Evolutionary conservation across 1,139 yeast genomes (phyloP).

Genomic region (Candida tetrigidarum): DNA sequence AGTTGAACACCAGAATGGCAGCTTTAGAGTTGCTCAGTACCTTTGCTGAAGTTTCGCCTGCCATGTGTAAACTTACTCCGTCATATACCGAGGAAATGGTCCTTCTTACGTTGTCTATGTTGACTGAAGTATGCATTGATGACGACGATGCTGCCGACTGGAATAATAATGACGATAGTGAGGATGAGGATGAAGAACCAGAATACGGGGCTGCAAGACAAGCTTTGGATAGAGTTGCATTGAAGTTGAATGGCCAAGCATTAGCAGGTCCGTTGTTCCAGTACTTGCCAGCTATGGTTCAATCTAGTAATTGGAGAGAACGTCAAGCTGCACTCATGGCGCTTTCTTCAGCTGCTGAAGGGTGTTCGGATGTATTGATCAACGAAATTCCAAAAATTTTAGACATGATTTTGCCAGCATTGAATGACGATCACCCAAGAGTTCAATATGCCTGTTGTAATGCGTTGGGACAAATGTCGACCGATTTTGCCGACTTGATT

Average conservation of each 20-base stretch:
- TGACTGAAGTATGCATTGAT: constrained; percentile 91
- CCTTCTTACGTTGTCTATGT: constrained; percentile 74
- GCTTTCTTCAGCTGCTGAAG: constrained; percentile 94
- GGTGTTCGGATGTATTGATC: constrained; percentile 88
- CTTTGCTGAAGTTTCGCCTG: constrained; percentile 92
- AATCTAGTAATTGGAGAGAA: constrained; percentile 84
- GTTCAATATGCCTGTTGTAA: constrained; percentile 98
- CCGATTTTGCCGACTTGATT: constrained; percentile 90
- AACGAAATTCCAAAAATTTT: constrained; percentile 80
- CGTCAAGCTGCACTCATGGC: constrained; percentile 99
- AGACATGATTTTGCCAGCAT: constrained; percentile 81
- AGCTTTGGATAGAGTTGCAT: constrained; percentile 86
- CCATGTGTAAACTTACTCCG: constrained; percentile 87
- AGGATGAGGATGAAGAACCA: constrained; percentile 84
- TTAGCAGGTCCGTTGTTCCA: constrained; percentile 87
- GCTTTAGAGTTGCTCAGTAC: constrained; percentile 89
- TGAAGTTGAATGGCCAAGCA: constrained; percentile 81
- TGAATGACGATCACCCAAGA: constrained; percentile 85
- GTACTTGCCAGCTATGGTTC: constrained; percentile 81
- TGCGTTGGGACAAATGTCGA: constrained; percentile 97
- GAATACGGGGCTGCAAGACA: constrained; percentile 94
- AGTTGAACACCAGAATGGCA: constrained; percentile 76
- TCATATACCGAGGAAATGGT: constrained; percentile 76
- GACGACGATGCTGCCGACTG: constrained; percentile 91
- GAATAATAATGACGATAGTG: constrained; percentile 76